Conservation (phyloP, 768 basidiomycete species). For the Aureoboletus auriporus region DNA sequence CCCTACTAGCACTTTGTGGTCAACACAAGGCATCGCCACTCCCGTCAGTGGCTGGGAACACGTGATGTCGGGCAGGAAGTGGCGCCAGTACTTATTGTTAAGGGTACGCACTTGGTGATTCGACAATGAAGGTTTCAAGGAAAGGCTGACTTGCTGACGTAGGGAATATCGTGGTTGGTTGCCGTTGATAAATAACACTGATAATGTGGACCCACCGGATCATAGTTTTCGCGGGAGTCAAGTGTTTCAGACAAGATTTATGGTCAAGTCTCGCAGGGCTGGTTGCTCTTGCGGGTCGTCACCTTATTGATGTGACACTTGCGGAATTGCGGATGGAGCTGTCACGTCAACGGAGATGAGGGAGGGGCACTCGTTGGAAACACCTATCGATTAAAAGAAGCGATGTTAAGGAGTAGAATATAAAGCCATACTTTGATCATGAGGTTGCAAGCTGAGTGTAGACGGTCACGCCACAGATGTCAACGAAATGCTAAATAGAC, state of each 20-base stretch:
- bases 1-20: slow-evolving; percentile 8
- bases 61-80: slow-evolving; percentile 23
- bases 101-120: slow-evolving; percentile 5
- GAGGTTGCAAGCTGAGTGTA: not conserved
- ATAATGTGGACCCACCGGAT: not conserved
- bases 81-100: slow-evolving; percentile 11
- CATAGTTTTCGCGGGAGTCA: not conserved
- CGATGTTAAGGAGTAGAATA: slow-evolving; percentile 6
- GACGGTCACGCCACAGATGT: slow-evolving; percentile 15
- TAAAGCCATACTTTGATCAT: slow-evolving; percentile 10
- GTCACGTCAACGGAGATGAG: slow-evolving; percentile 23
- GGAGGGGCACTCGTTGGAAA: slow-evolving; percentile 1
- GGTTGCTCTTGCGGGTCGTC: not conserved
- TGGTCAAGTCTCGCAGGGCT: not conserved
- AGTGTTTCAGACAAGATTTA: not conserved
- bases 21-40: slow-evolving; percentile 11
- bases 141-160: slow-evolving; percentile 2
- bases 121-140: slow-evolving; percentile 6
- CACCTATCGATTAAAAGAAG: slow-evolving; percentile 16
- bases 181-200: not conserved
- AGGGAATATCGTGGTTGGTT: not conserved
- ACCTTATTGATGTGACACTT: not conserved
- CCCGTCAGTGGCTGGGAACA: slow-evolving; percentile 16
- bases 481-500: not conserved
- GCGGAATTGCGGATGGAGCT: not conserved